These are phyloP conservation scores for Rhypophila decipiens DNA, from an alignment of 495 filamentous ascomycete genomes.

Conservation along the genomic window DNA sequence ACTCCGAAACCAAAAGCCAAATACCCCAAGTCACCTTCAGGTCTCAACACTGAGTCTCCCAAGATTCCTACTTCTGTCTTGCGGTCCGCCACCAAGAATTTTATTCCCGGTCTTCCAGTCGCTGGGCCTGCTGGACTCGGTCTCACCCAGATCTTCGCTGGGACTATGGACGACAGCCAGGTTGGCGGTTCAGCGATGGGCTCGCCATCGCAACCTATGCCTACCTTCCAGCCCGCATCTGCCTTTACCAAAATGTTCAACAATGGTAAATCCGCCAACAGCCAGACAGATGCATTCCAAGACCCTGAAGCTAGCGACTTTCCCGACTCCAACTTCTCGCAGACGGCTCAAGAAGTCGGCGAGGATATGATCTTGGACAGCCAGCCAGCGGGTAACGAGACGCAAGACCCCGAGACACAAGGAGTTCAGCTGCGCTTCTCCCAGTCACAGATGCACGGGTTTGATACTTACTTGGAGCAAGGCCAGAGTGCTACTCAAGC, in stretches of 20 bases:
- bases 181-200: slow-evolving; percentile 14
- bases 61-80: slow-evolving; percentile 46
- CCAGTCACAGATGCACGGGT: slow-evolving; percentile 48
- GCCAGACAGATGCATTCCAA: too few relatives aligned
- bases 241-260: too few relatives aligned
- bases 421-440: slow-evolving; percentile 45
- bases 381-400: slow-evolving; percentile 39
- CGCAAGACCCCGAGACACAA: slow-evolving; percentile 37
- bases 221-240: slow-evolving; percentile 30
- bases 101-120: slow-evolving; percentile 53
- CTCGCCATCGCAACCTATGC: slow-evolving; percentile 33
- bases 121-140: slow-evolving; percentile 58
- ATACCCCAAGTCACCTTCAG: slow-evolving; percentile 31
- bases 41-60: slow-evolving; percentile 31
- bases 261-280: too few relatives aligned
- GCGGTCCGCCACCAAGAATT: slow-evolving; percentile 50
- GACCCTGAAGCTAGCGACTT: slow-evolving; percentile 29
- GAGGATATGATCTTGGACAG: slow-evolving; percentile 61
- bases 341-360: slow-evolving; percentile 41
- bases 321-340: slow-evolving; percentile 43
- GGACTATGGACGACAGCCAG: slow-evolving; percentile 71
- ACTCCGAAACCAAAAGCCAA: slow-evolving; percentile 35
- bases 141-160: slow-evolving; percentile 87
- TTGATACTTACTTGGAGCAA: slow-evolving; percentile 41
- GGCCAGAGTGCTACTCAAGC: slow-evolving; percentile 48